Conservation (phyloP, 2,329 filamentous ascomycete species). For the Sporothrix brunneoviolacea region DNA sequence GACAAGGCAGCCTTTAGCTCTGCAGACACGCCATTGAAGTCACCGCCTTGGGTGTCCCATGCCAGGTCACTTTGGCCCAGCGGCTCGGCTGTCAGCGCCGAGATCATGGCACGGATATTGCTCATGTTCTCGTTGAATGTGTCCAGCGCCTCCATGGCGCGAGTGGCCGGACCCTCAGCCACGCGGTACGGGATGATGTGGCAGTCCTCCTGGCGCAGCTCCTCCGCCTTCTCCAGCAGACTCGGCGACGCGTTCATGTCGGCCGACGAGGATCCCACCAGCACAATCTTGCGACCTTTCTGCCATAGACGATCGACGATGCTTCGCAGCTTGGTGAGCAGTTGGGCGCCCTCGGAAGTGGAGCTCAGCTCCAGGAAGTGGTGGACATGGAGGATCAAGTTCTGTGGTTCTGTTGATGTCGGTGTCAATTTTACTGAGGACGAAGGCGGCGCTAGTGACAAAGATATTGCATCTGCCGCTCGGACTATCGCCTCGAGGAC, state of each 20-base stretch:
- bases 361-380: constrained; percentile 74
- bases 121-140: constrained; percentile 38
- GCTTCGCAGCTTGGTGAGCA: constrained; percentile 64
- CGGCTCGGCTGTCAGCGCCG: constrained; percentile 27
- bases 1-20: constrained; percentile 10
- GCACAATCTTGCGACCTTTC: constrained; percentile 63
- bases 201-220: constrained; percentile 27
- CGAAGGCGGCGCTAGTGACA: constrained; percentile 6
- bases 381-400: constrained; percentile 68
- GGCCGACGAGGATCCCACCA: constrained; percentile 68
- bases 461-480: constrained; percentile 32
- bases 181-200: constrained; percentile 26
- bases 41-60: background rate
- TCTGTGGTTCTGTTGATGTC: constrained; percentile 20
- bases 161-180: constrained; percentile 7
- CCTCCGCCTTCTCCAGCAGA: constrained; percentile 24
- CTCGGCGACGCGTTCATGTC: constrained; percentile 37
- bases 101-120: constrained; percentile 43
- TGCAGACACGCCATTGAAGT: background rate
- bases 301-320: constrained; percentile 66
- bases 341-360: constrained; percentile 59
- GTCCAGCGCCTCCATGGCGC: constrained; percentile 27
- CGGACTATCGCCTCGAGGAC: constrained; percentile 51
- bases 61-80: constrained; percentile 16
- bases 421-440: background rate